A percentile compares a stretch with the other conserved stretches of the same genome.
phyloP scores from a whole-genome alignment of 2,329 filamentous ascomycete species.

The Neonectria faginata region DNA sequence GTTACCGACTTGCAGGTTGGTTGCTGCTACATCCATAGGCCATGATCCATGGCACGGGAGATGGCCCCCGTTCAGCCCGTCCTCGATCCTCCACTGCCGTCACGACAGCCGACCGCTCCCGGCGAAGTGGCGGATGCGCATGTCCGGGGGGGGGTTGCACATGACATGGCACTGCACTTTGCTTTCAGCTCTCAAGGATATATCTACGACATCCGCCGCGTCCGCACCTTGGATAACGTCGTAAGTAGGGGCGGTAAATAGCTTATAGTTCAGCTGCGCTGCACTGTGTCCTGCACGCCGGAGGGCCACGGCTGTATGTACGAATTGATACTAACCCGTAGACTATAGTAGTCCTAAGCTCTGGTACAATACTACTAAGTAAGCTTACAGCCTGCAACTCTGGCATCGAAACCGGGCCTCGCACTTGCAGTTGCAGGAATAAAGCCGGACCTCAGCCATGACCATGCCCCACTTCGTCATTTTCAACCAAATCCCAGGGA shows the following conservation, averaged over 20 bases:
- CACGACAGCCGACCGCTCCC: conserved; percentile 33
- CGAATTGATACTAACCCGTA: not conserved
- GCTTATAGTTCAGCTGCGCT: not conserved
- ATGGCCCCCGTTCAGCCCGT: not conserved
- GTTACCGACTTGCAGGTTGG: not conserved
- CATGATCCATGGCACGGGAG: not conserved
- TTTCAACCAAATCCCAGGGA: not conserved
- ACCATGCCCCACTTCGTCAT: not conserved
- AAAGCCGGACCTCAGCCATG: not conserved
- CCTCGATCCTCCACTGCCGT: conserved; percentile 27
- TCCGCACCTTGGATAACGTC: not conserved
- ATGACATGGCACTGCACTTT: conserved; percentile 4
- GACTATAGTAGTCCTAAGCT: no score
- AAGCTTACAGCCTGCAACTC: not conserved
- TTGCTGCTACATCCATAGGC: not conserved
- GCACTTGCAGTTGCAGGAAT: not conserved
- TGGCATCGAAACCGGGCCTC: not conserved
- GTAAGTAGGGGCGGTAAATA: not conserved
- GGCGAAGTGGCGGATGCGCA: conserved; percentile 9
- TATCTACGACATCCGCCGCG: conserved; percentile 1
- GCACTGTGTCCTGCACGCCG: not conserved
- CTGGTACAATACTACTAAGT: no score
- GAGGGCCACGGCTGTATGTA: not conserved
- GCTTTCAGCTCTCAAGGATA: conserved; percentile 15
- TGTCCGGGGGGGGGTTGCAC: conserved; percentile 24